phyloP scores from a whole-genome alignment of 164 flowering plant genomes.

The Macadamia tetraphylla region DNA sequence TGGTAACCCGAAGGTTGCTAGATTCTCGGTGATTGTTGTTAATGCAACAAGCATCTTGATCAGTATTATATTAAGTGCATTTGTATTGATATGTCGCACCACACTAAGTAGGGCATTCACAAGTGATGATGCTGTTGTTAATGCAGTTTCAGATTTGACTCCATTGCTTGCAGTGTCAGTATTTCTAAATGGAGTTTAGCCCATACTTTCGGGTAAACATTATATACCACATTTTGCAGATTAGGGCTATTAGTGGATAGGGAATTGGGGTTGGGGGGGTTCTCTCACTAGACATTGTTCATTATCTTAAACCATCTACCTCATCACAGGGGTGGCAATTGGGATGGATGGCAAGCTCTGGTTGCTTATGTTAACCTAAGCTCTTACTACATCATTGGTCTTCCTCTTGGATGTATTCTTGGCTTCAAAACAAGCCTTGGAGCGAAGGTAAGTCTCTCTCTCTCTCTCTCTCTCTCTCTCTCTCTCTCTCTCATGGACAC shows the following conservation, averaged over 20 bases:
- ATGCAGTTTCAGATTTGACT: slow-evolving; percentile 45
- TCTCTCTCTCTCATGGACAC: neutral
- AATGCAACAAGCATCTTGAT: slow-evolving; percentile 44
- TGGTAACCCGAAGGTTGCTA: slow-evolving; percentile 48
- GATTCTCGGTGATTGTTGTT: slow-evolving; percentile 60
- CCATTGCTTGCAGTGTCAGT: slow-evolving; percentile 63
- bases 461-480: slow-evolving; percentile 13
- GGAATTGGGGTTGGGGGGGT: too few relatives aligned
- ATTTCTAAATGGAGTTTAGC: slow-evolving; percentile 64
- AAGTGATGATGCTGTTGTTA: slow-evolving; percentile 34
- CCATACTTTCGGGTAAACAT: slow-evolving; percentile 59
- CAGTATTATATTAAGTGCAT: slow-evolving; percentile 41
- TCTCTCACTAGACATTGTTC: too few relatives aligned
- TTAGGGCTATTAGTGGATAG: too few relatives aligned
- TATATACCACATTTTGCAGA: neutral
- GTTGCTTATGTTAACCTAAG: slow-evolving; percentile 72
- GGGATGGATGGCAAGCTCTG: slow-evolving; percentile 80
- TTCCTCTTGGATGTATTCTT: slow-evolving; percentile 68
- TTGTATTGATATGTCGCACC: slow-evolving; percentile 35
- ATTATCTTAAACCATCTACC: too few relatives aligned
- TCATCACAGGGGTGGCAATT: slow-evolving; percentile 56
- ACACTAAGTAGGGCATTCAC: slow-evolving; percentile 54
- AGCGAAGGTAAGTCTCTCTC: slow-evolving; percentile 38
- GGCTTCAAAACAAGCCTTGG: slow-evolving; percentile 72
- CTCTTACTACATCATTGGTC: slow-evolving; percentile 65